Percentiles rank a stretch among this genome's conserved stretches.
Conservation (phyloP, 805 yeast species). For the Saturnispora saitoi region DNA sequence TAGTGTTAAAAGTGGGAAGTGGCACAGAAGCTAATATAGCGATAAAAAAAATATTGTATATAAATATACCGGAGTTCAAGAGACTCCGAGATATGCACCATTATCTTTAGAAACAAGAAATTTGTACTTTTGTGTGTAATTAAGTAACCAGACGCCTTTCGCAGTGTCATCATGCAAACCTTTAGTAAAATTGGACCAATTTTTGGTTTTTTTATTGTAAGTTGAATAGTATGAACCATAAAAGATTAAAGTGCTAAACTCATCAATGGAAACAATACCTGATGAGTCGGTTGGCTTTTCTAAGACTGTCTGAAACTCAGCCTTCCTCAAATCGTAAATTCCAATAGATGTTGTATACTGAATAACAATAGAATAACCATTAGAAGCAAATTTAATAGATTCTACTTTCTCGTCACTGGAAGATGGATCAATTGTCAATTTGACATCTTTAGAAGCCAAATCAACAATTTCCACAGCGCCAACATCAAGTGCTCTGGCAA, state of each 20-base stretch:
- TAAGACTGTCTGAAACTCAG: not conserved
- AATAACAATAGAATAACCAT: constrained; percentile 52
- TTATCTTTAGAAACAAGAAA: not conserved
- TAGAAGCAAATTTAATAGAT: constrained; percentile 22
- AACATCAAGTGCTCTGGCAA: constrained; percentile 10
- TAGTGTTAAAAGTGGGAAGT: not conserved
- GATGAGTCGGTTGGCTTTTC: not conserved
- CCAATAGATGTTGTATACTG: constrained; percentile 13
- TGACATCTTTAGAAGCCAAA: constrained; percentile 6
- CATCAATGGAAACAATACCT: constrained; percentile 9
- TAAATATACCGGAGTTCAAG: not conserved
- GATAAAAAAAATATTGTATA: constrained; percentile 1
- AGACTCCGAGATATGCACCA: constrained; percentile 2
- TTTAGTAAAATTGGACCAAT: not conserved
- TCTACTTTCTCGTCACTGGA: not conserved
- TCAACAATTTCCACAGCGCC: constrained; percentile 14
- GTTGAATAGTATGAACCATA: constrained; percentile 1
- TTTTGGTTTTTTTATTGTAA: constrained; percentile 9
- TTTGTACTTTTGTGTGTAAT: not conserved
- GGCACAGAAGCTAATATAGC: not conserved
- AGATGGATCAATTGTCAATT: constrained; percentile 8
- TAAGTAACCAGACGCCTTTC: not conserved
- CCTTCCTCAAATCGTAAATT: constrained; percentile 22
- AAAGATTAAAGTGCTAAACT: constrained; percentile 6
- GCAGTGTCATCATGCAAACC: not conserved